These are phyloP conservation scores for Trichothecium sympodiale DNA, from an alignment of 2,329 filamentous ascomycete genomes.

Conservation along the genomic window DNA sequence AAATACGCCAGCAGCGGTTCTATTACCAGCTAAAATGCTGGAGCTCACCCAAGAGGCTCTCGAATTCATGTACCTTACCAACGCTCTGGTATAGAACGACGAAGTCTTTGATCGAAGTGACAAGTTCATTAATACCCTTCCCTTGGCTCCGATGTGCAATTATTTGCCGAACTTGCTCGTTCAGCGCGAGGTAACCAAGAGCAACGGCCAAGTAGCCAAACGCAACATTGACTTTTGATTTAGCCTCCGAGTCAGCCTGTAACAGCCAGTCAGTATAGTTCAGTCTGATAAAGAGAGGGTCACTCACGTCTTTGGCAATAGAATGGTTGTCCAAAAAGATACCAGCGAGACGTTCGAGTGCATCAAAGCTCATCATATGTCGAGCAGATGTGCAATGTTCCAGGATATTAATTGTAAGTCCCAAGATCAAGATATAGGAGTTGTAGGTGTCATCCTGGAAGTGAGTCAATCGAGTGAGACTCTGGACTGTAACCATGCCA, in stretches of 20 bases:
- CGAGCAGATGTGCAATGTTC: conserved; percentile 62
- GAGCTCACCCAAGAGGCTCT: conserved; percentile 25
- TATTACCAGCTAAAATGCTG: conserved; percentile 6
- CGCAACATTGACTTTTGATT: conserved; percentile 69
- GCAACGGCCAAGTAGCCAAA: conserved; percentile 80
- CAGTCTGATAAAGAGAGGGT: background rate
- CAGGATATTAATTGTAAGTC: conserved; percentile 77
- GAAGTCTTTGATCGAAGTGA: conserved; percentile 44
- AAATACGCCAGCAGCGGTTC: conserved; percentile 1
- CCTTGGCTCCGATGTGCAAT: conserved; percentile 30
- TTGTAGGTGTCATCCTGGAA: conserved; percentile 47
- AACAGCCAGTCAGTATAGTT: conserved; percentile 8
- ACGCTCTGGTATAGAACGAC: conserved; percentile 38
- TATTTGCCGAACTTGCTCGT: conserved; percentile 29
- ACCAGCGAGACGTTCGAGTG: conserved; percentile 48
- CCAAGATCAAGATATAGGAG: conserved; percentile 65
- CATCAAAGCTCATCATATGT: conserved; percentile 19
- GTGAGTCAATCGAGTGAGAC: conserved; percentile 35
- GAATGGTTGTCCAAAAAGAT: conserved; percentile 59
- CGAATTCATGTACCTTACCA: conserved; percentile 27
- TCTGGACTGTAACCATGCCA: conserved; percentile 36
- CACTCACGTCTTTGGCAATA: conserved; percentile 55
- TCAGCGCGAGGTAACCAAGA: conserved; percentile 67
- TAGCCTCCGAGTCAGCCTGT: conserved; percentile 60
- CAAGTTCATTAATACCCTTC: conserved; percentile 31